Conservation (phyloP, 192 early-diverging fungal species). For the Coemansia sp. region DNA sequence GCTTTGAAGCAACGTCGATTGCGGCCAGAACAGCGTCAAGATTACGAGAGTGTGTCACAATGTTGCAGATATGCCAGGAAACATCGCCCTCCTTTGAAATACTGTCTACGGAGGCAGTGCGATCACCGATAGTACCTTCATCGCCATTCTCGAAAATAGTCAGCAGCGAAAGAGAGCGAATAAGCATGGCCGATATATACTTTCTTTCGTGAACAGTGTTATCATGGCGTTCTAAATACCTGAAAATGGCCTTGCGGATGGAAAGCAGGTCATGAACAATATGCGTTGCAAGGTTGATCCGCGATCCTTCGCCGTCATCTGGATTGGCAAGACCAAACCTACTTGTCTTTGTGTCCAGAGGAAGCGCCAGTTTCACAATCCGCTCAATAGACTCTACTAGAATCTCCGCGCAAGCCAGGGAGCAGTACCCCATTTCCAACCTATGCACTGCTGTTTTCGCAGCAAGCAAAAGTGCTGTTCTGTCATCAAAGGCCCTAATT, state of each 20-base stretch:
- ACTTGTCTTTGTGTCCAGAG: constrained; percentile 8
- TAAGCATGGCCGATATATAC: constrained; percentile 13
- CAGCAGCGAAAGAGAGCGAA: constrained; percentile 26
- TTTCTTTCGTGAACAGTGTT: background rate
- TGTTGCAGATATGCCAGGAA: constrained; percentile 26
- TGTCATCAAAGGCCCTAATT: constrained; percentile 21
- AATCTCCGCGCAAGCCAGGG: constrained; percentile 28
- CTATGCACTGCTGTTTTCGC: constrained; percentile 19
- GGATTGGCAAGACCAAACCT: constrained; percentile 8
- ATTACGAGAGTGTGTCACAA: constrained; percentile 18
- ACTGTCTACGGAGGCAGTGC: background rate
- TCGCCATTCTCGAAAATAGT: constrained; percentile 6
- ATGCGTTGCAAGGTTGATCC: constrained; percentile 22
- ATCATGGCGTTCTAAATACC: constrained; percentile 14
- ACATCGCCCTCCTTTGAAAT: constrained; percentile 23
- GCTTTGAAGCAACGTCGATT: constrained; percentile 15
- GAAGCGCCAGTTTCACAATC: constrained; percentile 31
- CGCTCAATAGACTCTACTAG: constrained; percentile 32
- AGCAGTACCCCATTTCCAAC: constrained; percentile 6
- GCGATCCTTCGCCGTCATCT: constrained; percentile 3
- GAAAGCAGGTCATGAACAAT: constrained; percentile 10
- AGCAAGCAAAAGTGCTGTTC: constrained; percentile 21
- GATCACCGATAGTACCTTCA: background rate
- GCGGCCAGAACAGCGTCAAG: constrained; percentile 28
- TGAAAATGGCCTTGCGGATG: constrained; percentile 11